Evolutionary conservation across 2,329 filamentous ascomycete species (phyloP).

Genomic region (Lachnellula willkommii): DNA sequence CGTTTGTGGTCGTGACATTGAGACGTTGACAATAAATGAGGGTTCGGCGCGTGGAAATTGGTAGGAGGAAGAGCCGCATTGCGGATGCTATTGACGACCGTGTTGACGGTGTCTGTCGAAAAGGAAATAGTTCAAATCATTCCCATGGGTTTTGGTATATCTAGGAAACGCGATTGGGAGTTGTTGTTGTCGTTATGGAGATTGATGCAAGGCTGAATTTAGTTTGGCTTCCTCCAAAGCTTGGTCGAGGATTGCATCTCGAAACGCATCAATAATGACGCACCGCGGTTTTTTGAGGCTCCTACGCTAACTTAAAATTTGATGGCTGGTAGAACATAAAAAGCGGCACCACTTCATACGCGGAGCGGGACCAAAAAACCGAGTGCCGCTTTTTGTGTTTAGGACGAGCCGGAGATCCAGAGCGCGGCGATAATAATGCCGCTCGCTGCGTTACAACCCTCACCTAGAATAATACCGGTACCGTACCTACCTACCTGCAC

Average conservation of each 20-base stretch:
- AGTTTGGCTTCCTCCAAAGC: too few species aligned
- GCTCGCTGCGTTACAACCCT: too few species aligned
- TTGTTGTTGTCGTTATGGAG: too few species aligned
- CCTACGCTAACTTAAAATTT: background rate
- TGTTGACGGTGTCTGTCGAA: conserved; percentile 2
- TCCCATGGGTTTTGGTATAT: background rate
- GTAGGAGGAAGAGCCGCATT: conserved; percentile 93
- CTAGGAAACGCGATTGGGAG: too few species aligned
- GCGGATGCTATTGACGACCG: conserved; percentile 7
- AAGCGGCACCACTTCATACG: too few species aligned
- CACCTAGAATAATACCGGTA: too few species aligned
- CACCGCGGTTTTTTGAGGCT: background rate
- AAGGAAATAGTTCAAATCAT: background rate
- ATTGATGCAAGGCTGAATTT: too few species aligned
- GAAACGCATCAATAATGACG: conserved; percentile 4
- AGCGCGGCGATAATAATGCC: too few species aligned
- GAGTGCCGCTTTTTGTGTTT: too few species aligned
- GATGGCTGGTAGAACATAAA: background rate
- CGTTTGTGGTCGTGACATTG: conserved; percentile 45
- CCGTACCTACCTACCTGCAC: too few species aligned
- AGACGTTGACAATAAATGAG: conserved; percentile 87
- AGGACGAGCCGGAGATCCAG: too few species aligned
- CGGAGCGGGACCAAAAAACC: background rate
- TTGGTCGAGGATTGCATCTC: too few species aligned
- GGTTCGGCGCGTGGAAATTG: conserved; percentile 84